A percentile compares a stretch with the other conserved stretches of the same genome.
Evolutionary conservation across 257 asterid species (phyloP).

Genomic region (Solanum peruvianum): DNA sequence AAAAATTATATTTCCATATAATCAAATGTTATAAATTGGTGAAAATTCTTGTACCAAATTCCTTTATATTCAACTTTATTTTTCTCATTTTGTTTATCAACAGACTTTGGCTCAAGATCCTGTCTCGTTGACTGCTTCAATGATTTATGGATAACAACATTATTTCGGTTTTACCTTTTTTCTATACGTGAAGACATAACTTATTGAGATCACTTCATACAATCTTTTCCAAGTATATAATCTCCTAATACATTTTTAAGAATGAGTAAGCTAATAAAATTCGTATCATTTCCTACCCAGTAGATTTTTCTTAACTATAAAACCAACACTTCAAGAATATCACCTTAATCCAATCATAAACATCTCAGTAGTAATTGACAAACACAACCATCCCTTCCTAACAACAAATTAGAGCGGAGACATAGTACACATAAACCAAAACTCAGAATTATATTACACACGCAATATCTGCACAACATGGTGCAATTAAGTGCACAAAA

Average conservation of each 20-base stretch:
- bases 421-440: neutral
- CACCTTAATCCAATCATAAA: neutral
- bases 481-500: neutral
- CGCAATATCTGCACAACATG: neutral
- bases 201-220: neutral
- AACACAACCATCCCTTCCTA: neutral
- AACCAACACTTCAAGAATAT: neutral
- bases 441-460: neutral
- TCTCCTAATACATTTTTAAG: neutral
- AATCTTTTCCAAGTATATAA: neutral
- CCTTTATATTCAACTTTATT: too few species aligned
- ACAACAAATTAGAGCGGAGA: neutral
- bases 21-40: too few species aligned
- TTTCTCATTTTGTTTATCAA: too few species aligned
- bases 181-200: neutral
- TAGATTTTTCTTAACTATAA: neutral
- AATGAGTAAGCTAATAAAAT: neutral
- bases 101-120: neutral
- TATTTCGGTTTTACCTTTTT: neutral
- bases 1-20: too few species aligned
- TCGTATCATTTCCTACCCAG: too few species aligned
- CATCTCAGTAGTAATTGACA: neutral
- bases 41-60: too few species aligned
- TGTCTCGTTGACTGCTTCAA: neutral
- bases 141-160: neutral